Evolutionary conservation across 2,329 filamentous ascomycete genomes (phyloP).

Genomic region (Aspergillus japonicus): DNA sequence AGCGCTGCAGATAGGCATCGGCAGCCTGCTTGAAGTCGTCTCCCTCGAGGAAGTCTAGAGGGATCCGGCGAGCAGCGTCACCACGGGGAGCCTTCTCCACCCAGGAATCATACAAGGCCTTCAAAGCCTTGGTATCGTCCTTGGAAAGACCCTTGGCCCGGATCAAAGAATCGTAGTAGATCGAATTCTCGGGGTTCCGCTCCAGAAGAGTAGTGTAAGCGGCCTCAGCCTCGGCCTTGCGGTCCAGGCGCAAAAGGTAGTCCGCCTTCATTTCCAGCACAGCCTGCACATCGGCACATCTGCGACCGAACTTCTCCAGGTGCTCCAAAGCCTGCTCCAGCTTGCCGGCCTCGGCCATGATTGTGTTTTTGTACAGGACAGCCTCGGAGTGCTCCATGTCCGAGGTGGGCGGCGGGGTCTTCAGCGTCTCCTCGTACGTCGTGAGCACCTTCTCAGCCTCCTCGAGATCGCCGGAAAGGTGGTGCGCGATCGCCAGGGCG

Average conservation of each 20-base stretch:
- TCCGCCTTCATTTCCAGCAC: conserved; percentile 82
- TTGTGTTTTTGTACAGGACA: conserved; percentile 87
- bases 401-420: conserved; percentile 69
- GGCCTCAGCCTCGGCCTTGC: conserved; percentile 74
- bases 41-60: conserved; percentile 82
- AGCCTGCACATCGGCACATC: conserved; percentile 77
- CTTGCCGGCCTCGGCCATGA: conserved; percentile 89
- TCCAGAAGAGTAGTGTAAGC: conserved; percentile 80
- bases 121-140: conserved; percentile 62
- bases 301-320: conserved; percentile 72
- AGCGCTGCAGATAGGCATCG: conserved; percentile 74
- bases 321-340: conserved; percentile 81
- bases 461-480: conserved; percentile 78
- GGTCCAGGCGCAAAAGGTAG: conserved; percentile 75
- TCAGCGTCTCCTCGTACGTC: conserved; percentile 91
- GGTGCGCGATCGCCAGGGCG: conserved; percentile 88
- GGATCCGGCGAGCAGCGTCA: conserved; percentile 81
- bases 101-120: conserved; percentile 78
- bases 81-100: conserved; percentile 76
- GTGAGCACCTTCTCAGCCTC: conserved; percentile 89
- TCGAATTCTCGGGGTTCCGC: conserved; percentile 81
- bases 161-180: conserved; percentile 79
- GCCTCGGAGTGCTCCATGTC: conserved; percentile 95
- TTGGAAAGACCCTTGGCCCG: conserved; percentile 64
- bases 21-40: conserved; percentile 77